Conservation (phyloP, 2,329 filamentous ascomycete genomes). For the Sporothrix protearum region DNA sequence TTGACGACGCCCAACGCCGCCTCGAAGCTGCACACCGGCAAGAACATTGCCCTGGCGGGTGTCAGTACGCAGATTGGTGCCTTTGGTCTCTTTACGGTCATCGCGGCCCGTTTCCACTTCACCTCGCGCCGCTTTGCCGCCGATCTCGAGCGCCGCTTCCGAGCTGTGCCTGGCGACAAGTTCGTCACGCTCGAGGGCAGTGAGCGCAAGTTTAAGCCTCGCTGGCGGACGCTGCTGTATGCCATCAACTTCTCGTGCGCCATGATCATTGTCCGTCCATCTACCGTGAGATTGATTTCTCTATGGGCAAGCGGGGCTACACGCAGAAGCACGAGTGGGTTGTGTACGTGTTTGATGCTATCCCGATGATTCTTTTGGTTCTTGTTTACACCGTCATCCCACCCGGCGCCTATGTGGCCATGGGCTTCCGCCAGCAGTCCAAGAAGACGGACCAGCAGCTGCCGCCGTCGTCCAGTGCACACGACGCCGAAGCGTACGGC, state of each 20-base stretch:
- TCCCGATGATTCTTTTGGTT: slow-evolving; percentile 34
- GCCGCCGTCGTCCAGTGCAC: background rate
- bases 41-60: slow-evolving; percentile 40
- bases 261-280: slow-evolving; percentile 35
- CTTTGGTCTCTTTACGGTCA: slow-evolving; percentile 46
- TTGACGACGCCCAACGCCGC: slow-evolving; percentile 34
- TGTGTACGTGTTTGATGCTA: slow-evolving; percentile 35
- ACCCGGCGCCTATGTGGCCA: slow-evolving; percentile 35
- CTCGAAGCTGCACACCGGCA: slow-evolving; percentile 37
- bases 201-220: slow-evolving; percentile 30
- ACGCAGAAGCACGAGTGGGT: slow-evolving; percentile 32
- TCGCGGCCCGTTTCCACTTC: slow-evolving; percentile 47
- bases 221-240: slow-evolving; percentile 40
- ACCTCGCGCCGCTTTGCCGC: slow-evolving; percentile 40
- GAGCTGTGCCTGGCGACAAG: slow-evolving; percentile 36
- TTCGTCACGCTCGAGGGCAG: slow-evolving; percentile 29
- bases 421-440: slow-evolving; percentile 34
- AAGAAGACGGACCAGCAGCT: slow-evolving; percentile 11
- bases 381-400: slow-evolving; percentile 33
- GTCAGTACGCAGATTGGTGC: slow-evolving; percentile 44
- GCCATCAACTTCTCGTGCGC: slow-evolving; percentile 34
- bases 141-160: slow-evolving; percentile 33
- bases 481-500: background rate
- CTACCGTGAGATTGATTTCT: slow-evolving; percentile 35
- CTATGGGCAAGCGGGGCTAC: slow-evolving; percentile 30